These are phyloP conservation scores for Vicia sativa DNA, from an alignment of 306 rosid species.

Conservation along the genomic window DNA sequence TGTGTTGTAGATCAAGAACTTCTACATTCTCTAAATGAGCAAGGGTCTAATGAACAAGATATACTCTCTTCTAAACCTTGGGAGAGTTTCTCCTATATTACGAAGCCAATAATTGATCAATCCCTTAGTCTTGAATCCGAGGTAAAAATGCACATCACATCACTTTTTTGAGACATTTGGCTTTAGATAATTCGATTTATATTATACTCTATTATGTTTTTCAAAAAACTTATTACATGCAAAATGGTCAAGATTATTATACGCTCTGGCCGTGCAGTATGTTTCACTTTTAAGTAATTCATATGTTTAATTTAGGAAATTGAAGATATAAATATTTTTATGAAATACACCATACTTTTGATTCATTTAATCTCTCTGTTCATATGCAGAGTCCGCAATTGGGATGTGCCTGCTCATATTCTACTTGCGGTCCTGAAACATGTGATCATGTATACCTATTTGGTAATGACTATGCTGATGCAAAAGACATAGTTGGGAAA, in stretches of 20 bases:
- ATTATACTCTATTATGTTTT: background rate
- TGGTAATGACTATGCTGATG: slow-evolving; percentile 87
- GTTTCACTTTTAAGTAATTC: slow-evolving; percentile 9
- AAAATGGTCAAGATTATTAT: background rate
- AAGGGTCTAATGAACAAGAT: slow-evolving; percentile 51
- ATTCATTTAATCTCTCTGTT: slow-evolving; percentile 25
- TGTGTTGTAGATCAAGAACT: slow-evolving; percentile 75
- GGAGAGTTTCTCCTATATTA: slow-evolving; percentile 76
- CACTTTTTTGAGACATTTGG: slow-evolving; percentile 20
- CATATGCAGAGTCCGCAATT: slow-evolving; percentile 67
- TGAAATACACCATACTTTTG: background rate
- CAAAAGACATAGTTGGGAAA: slow-evolving; percentile 83
- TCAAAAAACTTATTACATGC: slow-evolving; percentile 26
- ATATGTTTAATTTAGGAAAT: background rate
- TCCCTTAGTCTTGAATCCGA: slow-evolving; percentile 65
- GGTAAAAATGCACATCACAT: slow-evolving; percentile 54
- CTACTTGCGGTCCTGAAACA: slow-evolving; percentile 75
- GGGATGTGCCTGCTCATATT: slow-evolving; percentile 79
- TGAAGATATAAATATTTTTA: slow-evolving; percentile 15
- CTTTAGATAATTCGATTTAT: background rate
- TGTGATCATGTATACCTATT: slow-evolving; percentile 96
- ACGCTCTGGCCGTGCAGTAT: background rate
- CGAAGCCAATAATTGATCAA: slow-evolving; percentile 73
- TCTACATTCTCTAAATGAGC: slow-evolving; percentile 54
- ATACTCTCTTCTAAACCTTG: slow-evolving; percentile 59